These are phyloP conservation scores for Kodamaea fukazawae DNA, from an alignment of 805 yeast species.

Conservation along the genomic window DNA sequence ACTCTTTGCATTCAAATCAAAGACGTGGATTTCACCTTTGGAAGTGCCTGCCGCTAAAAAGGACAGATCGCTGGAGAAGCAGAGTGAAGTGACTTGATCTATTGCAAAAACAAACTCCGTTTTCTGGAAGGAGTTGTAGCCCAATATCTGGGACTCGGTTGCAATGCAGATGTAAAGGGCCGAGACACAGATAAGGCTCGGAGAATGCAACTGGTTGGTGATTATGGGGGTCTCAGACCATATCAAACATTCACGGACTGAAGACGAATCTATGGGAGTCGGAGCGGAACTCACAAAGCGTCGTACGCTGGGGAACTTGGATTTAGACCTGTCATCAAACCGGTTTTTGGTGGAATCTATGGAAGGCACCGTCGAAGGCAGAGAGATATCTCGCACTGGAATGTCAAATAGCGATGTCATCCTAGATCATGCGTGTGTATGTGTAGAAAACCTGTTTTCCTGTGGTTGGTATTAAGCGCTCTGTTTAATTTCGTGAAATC, in stretches of 20 bases:
- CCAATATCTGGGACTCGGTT: slow-evolving; percentile 54
- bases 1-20: slow-evolving; percentile 55
- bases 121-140: slow-evolving; percentile 69
- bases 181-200: slow-evolving; percentile 23
- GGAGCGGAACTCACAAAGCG: neutral
- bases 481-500: neutral
- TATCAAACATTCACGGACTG: slow-evolving; percentile 11
- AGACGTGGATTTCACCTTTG: slow-evolving; percentile 62
- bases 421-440: neutral
- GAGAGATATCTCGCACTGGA: slow-evolving; percentile 10
- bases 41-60: slow-evolving; percentile 66
- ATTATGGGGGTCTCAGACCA: slow-evolving; percentile 28
- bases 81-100: slow-evolving; percentile 47
- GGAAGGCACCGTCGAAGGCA: slow-evolving; percentile 11
- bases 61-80: slow-evolving; percentile 66
- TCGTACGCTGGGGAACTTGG: neutral
- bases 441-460: neutral
- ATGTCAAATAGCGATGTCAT: slow-evolving; percentile 10
- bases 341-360: slow-evolving; percentile 17
- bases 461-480: neutral
- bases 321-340: slow-evolving; percentile 37
- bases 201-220: slow-evolving; percentile 16
- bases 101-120: slow-evolving; percentile 43
- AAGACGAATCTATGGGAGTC: neutral
- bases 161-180: slow-evolving; percentile 56